These are phyloP conservation scores for Exophiala dermatitidis DNA, from an alignment of 2,329 filamentous ascomycete species.

Conservation along the genomic window DNA sequence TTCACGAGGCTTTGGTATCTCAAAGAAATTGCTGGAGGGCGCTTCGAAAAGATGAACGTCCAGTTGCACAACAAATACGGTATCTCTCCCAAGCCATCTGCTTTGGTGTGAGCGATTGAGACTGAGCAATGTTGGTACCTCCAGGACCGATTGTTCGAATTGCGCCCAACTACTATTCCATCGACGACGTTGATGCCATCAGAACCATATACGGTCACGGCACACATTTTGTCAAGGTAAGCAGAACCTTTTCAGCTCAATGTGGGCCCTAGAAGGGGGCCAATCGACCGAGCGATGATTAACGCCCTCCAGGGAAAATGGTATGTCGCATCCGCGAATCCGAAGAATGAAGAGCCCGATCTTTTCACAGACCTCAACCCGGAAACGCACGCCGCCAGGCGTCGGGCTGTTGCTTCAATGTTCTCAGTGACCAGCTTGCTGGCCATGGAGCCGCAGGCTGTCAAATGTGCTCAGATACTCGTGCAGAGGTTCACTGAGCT, in stretches of 20 bases:
- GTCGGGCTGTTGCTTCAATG: constrained; percentile 65
- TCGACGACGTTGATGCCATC: constrained; percentile 64
- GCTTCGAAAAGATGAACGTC: constrained; percentile 34
- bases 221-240: constrained; percentile 69
- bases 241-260: constrained; percentile 5
- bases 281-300: too few species aligned
- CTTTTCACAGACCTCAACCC: constrained; percentile 68
- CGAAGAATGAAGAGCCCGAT: constrained; percentile 7
- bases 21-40: constrained; percentile 31
- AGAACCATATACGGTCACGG: constrained; percentile 74
- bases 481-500: constrained; percentile 29
- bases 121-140: constrained; percentile 32
- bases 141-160: constrained; percentile 55
- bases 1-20: constrained; percentile 44
- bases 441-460: constrained; percentile 61
- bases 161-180: constrained; percentile 66
- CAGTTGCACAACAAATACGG: constrained; percentile 45
- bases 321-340: constrained; percentile 11
- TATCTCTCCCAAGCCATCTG: background rate
- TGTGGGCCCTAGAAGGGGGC: too few species aligned
- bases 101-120: background rate
- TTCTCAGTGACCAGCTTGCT: constrained; percentile 34
- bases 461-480: constrained; percentile 55
- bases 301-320: constrained; percentile 6
- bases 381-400: constrained; percentile 63